phyloP scores from a whole-genome alignment of 495 filamentous ascomycete species.

The Stereocaulon alpinum region DNA sequence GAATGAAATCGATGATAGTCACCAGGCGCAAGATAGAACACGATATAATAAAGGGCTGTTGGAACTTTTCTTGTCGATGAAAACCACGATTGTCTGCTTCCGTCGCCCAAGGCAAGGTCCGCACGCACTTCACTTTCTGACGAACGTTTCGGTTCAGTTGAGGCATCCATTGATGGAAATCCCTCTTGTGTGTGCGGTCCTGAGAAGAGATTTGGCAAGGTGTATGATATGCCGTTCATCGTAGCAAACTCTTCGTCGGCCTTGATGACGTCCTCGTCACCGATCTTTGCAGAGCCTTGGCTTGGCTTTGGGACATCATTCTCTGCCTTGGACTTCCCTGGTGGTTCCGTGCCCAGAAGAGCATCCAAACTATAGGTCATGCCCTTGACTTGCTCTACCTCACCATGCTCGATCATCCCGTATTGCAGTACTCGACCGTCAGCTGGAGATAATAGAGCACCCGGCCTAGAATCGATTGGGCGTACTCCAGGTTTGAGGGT shows the following conservation, averaged over 20 bases:
- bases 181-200: slow-evolving; percentile 39
- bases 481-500: slow-evolving; percentile 79
- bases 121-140: slow-evolving; percentile 75
- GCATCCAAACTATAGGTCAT: slow-evolving; percentile 96
- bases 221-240: slow-evolving; percentile 97
- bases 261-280: slow-evolving; percentile 54
- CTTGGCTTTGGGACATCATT: slow-evolving; percentile 4
- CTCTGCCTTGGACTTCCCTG: slow-evolving; percentile 18
- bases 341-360: slow-evolving; percentile 59
- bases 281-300: not conserved
- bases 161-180: slow-evolving; percentile 44
- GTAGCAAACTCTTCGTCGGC: slow-evolving; percentile 84
- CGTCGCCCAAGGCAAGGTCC: slow-evolving; percentile 65
- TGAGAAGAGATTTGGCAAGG: slow-evolving; percentile 77
- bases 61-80: slow-evolving; percentile 47
- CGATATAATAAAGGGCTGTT: slow-evolving; percentile 78
- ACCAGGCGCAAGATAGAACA: slow-evolving; percentile 95
- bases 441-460: slow-evolving; percentile 71
- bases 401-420: slow-evolving; percentile 78
- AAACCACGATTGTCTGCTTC: slow-evolving; percentile 57
- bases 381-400: slow-evolving; percentile 98
- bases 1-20: slow-evolving; percentile 99
- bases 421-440: slow-evolving; percentile 89
- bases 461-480: slow-evolving; percentile 72
- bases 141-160: slow-evolving; percentile 49